Conservation (phyloP, 345 rosid genomes). For the Lumnitzera littorea region DNA sequence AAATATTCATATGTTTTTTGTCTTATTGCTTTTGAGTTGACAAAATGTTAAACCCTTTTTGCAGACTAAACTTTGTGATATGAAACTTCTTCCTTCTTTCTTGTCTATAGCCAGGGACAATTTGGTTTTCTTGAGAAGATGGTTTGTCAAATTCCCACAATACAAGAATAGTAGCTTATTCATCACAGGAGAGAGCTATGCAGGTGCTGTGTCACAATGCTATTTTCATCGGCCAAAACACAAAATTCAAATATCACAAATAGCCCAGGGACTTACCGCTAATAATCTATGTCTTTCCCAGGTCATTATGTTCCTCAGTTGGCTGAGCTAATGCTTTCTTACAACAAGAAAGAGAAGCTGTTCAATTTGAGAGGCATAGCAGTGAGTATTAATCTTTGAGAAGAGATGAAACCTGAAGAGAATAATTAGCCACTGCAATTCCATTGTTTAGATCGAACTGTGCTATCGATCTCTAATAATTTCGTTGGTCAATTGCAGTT, state of each 20-base stretch:
- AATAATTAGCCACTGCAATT: too few relatives aligned
- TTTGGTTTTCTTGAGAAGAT: constrained; percentile 76
- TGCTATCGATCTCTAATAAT: too few relatives aligned
- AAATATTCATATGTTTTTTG: constrained; percentile 1
- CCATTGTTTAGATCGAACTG: too few relatives aligned
- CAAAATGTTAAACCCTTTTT: constrained; percentile 18
- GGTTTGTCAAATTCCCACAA: constrained; percentile 84
- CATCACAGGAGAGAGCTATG: constrained; percentile 96
- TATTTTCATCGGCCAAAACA: constrained; percentile 1
- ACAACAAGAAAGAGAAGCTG: constrained; percentile 60
- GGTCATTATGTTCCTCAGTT: constrained; percentile 94
- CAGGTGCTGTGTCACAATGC: constrained; percentile 34
- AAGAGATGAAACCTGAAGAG: too few relatives aligned
- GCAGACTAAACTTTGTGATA: constrained; percentile 8
- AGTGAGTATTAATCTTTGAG: constrained; percentile 36
- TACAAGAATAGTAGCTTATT: constrained; percentile 85
- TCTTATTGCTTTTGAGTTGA: constrained; percentile 19
- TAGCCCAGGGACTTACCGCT: neutral
- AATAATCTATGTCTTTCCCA: constrained; percentile 11
- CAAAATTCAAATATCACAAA: neutral
- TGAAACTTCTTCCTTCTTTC: constrained; percentile 29
- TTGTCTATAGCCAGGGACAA: constrained; percentile 73
- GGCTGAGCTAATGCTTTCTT: constrained; percentile 77
- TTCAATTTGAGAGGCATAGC: constrained; percentile 92
- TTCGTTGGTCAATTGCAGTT: constrained; percentile 32